Evolutionary conservation across 2,329 filamentous ascomycete species (phyloP), one percentile per base, ranked within the genome.

Genomic region (Cytospora schulzeri): DNA sequence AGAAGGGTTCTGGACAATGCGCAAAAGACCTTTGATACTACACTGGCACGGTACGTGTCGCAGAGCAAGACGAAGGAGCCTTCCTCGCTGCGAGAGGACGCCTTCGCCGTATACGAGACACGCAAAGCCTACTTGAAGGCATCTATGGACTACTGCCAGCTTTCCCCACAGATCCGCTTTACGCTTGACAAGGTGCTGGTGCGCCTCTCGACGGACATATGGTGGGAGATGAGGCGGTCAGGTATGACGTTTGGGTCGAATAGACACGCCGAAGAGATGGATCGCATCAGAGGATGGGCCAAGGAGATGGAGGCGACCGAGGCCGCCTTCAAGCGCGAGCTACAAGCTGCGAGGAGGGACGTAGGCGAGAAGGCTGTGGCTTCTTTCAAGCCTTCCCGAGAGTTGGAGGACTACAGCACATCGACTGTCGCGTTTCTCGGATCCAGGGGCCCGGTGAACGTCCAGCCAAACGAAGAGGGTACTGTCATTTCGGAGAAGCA

Each of bases 41-140:
- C 91, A 3, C 84, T 97, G 64, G 86, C 91, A 26, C 88, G 93
- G 65, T 98, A 96, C 73, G 85, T 93, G 6, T 82, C 85, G 3
- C 93, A 97, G 76, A 91, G 89, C 69, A 98, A 97, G 80, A 89
- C 92, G 7, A 99, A 98, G 77, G 95, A 99, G 76, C 87, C 94
- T 0, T 97, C 93, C 0, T 87, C 93, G 1, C 81, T 99, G 63
- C 86, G 95, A 66, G 95, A 99, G 76, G 95, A 99, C 77, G 95
- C 95, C 0, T 99, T 99, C 72, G 89, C 95, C 74, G 87, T 98
- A 45, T 95, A 97, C 74, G 95, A 98, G 80, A 91, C 92, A 28
- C 87, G 94, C 65, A 96, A 95, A 73, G 86, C 88, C 35, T 99
- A 99, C 75, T 82, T 98, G 52, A 94, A 93, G 74, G 91, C 93